Evolutionary conservation across 1,284 basidiomycete species (phyloP).

Genomic region (Moesziomyces sp.): DNA sequence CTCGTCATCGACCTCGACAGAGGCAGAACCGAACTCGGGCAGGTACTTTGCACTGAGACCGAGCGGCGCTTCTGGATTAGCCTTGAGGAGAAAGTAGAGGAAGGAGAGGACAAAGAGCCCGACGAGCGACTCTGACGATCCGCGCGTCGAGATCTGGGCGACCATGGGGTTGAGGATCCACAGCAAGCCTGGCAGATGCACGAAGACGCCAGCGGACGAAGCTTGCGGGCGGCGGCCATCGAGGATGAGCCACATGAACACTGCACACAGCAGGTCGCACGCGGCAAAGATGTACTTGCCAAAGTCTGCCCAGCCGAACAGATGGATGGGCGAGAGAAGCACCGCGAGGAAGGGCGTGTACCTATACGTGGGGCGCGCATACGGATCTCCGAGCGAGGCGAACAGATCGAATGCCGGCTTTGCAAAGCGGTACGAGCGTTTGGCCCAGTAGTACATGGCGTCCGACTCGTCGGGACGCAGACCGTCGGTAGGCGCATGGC

Average conservation of each 20-base stretch:
- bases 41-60: conserved; percentile 16
- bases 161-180: conserved; percentile 92
- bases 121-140: conserved; percentile 90
- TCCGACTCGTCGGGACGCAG: conserved; percentile 34
- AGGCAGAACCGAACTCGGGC: conserved; percentile 10
- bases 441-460: conserved; percentile 39
- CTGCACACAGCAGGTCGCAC: conserved; percentile 85
- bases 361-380: conserved; percentile 90
- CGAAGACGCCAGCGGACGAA: conserved; percentile 27
- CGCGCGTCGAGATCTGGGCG: conserved; percentile 94
- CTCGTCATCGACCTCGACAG: neutral
- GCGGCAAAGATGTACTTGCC: conserved; percentile 89
- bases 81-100: conserved; percentile 69
- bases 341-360: conserved; percentile 94
- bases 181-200: conserved; percentile 72
- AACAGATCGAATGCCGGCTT: conserved; percentile 51
- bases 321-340: conserved; percentile 81
- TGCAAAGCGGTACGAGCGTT: conserved; percentile 37
- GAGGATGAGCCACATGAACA: conserved; percentile 79
- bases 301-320: conserved; percentile 62
- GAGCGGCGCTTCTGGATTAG: conserved; percentile 54
- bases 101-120: conserved; percentile 82
- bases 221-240: conserved; percentile 48
- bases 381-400: conserved; percentile 76
- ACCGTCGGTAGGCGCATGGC: conserved; percentile 24